Conservation (phyloP, 2,329 filamentous ascomycete species). For the Escovopsis sp. region DNA sequence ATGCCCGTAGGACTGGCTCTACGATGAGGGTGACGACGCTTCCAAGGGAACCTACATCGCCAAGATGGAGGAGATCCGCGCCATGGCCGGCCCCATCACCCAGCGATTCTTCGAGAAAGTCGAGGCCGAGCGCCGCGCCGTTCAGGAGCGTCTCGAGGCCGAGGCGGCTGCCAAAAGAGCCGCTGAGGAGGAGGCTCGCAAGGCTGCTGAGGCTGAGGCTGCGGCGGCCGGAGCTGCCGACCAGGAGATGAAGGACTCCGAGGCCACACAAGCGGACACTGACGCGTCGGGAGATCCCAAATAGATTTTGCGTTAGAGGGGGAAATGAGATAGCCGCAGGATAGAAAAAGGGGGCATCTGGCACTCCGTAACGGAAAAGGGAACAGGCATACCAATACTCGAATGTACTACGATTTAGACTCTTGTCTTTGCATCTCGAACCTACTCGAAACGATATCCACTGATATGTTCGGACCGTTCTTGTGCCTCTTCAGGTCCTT, state of each 20-base stretch:
- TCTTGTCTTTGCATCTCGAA: neutral
- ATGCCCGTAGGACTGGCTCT: slow-evolving; percentile 76
- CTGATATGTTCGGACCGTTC: too few relatives aligned
- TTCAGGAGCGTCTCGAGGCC: slow-evolving; percentile 63
- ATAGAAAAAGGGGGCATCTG: slow-evolving; percentile 6
- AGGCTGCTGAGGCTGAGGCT: slow-evolving; percentile 38
- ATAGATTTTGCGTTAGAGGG: slow-evolving; percentile 12
- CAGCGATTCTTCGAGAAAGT: slow-evolving; percentile 94
- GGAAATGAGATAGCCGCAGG: neutral
- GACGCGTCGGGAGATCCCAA: slow-evolving; percentile 28
- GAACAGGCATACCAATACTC: slow-evolving; percentile 1
- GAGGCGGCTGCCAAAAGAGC: slow-evolving; percentile 64
- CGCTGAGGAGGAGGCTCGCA: slow-evolving; percentile 39
- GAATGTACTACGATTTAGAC: slow-evolving; percentile 5
- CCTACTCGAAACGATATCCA: too few relatives aligned
- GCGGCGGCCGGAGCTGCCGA: slow-evolving; percentile 34
- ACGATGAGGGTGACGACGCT: slow-evolving; percentile 90
- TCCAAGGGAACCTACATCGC: slow-evolving; percentile 85
- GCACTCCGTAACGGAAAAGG: slow-evolving; percentile 2
- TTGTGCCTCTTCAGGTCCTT: too few relatives aligned
- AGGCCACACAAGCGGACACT: slow-evolving; percentile 34
- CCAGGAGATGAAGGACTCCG: slow-evolving; percentile 50
- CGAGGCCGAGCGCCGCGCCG: slow-evolving; percentile 68
- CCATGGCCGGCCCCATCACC: slow-evolving; percentile 77
- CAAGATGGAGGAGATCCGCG: slow-evolving; percentile 92